These are phyloP conservation scores for Fusarium illudens DNA, from an alignment of 2,329 filamentous ascomycete species.

Conservation along the genomic window DNA sequence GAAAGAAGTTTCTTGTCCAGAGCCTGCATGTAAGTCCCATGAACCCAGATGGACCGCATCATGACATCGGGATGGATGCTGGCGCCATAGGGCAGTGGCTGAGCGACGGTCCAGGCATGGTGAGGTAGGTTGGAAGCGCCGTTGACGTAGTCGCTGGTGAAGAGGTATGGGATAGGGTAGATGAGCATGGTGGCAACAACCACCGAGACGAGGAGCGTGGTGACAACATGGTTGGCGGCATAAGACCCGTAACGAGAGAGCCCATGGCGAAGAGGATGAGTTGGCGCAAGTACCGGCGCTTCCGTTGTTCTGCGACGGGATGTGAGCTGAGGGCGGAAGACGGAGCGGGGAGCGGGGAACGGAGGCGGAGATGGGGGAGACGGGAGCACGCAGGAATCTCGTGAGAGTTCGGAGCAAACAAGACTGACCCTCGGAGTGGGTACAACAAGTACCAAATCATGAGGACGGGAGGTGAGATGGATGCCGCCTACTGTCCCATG, in stretches of 20 bases:
- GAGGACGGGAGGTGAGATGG: slow-evolving; percentile 38
- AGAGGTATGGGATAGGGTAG: slow-evolving; percentile 80
- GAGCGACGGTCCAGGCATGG: slow-evolving; percentile 83
- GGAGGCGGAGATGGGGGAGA: slow-evolving; percentile 11
- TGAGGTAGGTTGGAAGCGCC: slow-evolving; percentile 76
- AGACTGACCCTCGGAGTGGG: slow-evolving; percentile 76
- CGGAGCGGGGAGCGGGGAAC: slow-evolving; percentile 12
- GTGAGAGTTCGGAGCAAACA: slow-evolving; percentile 18
- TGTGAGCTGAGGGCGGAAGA: slow-evolving; percentile 30
- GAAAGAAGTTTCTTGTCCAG: slow-evolving; percentile 71
- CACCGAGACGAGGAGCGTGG: slow-evolving; percentile 78
- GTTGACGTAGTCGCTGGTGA: slow-evolving; percentile 75
- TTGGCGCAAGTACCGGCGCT: slow-evolving; percentile 70
- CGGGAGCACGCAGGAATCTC: slow-evolving; percentile 18
- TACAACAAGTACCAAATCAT: slow-evolving; percentile 84
- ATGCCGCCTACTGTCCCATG: slow-evolving; percentile 36
- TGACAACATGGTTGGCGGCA: slow-evolving; percentile 76
- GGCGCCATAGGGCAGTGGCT: slow-evolving; percentile 64
- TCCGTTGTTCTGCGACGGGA: slow-evolving; percentile 70
- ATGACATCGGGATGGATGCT: slow-evolving; percentile 72
- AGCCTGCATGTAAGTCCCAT: slow-evolving; percentile 82
- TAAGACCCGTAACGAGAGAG: slow-evolving; percentile 76
- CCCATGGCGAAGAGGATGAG: slow-evolving; percentile 70
- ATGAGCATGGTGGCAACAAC: slow-evolving; percentile 73
- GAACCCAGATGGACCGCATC: slow-evolving; percentile 84